Base-by-base conservation (phyloP, 345 rosid genomes). In the Linum tenue region DNA sequence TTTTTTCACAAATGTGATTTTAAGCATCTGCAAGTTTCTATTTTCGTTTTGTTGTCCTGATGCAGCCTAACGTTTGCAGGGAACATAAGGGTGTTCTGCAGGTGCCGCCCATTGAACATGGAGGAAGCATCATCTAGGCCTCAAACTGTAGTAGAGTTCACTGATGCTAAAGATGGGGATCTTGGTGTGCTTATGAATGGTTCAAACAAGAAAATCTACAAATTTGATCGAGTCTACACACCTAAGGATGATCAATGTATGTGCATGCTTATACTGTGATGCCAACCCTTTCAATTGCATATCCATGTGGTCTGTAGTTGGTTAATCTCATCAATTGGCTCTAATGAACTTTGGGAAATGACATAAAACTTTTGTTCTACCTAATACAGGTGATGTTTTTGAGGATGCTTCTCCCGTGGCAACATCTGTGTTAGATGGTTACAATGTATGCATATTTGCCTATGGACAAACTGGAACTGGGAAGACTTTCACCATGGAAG, bases 41-140 rank as follows among this genome's bases (percentile, higher is more conserved):
- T 44, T 38, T 43, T 3, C 16, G 31, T n/a, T 65, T 22, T 10
- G 42, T 53, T 41, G 51, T 41, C 44, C 44, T 41, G 44, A 41
- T 4, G 44, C 44, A 41, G 44, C 44, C 0, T 41, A 41, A 41
- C 1, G 44, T 41, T 41, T 41, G 44, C 68, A 70, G 73, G 73
- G 58, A 70, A 70, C 59, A 70, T 70, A 4, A 64, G 73, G 51
- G 73, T 70, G 43, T 70, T 58, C 59, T 70, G 73, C 39, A 65
- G 73, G 59, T 70, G 73, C 39, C 68, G 73, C 15, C 73, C 73
- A 3, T 60, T 70, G 17, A 56, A 17, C 3, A 70, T 56, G 62
- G 64, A 70, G 64, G 73, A 70, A 44, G 11, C 3, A 50, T 57
- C 73, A 38, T 37, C 51, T 44, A 67, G 68, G 35, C 43, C 44